Base-by-base conservation (phyloP, 768 basidiomycete species). In the Boletus pseudopeckii region DNA sequence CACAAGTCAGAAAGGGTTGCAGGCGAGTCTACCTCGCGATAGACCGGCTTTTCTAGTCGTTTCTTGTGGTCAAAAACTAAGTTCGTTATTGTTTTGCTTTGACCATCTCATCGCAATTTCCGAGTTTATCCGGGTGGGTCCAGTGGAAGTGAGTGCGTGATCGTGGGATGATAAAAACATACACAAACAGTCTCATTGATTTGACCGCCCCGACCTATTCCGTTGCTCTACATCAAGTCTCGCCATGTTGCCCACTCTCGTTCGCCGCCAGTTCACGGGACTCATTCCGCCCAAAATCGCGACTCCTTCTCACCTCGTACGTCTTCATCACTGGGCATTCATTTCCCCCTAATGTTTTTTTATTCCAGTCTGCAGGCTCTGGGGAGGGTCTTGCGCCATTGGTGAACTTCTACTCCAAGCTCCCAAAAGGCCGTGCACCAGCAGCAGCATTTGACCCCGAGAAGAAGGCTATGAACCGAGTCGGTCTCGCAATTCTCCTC, bases 241-340 rank as follows among this genome's bases (percentile, higher is more conserved):
- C 64, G 77, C 63, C 66, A 94, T 94, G 92, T 83, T 87, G 75
- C 80, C 90, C 60, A 83, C 92, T 50, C 84, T 90, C 74, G 77
- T 86, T 72, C 87, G 91, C 70, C 88, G 91, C 67, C 84, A 89
- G 69, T 85, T 98, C 61, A 82, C 82, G 56, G 83, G 85, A 50
- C 81, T 97, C 53, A 84, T 97, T 62, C 95, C 95, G 38, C 95
- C 95, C 47, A 98, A 98, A 78, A 88, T 98, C 67, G 94, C 95
- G 52, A 90, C 93, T 10, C 92, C 94, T 1, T 81, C 83, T 48
- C 85, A 91, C 61, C 85, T 97, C 54, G 93, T 96, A 72, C 63
- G 62, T 53, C 10, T 11, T 33, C 7, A 3, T 17, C 2, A 3
- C 10, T 1, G 0, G 1, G 2, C n/a, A 17, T 15, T 44, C 3